Conservation (phyloP, 179 eudicot genomes). For the Spinacia oleracea region DNA sequence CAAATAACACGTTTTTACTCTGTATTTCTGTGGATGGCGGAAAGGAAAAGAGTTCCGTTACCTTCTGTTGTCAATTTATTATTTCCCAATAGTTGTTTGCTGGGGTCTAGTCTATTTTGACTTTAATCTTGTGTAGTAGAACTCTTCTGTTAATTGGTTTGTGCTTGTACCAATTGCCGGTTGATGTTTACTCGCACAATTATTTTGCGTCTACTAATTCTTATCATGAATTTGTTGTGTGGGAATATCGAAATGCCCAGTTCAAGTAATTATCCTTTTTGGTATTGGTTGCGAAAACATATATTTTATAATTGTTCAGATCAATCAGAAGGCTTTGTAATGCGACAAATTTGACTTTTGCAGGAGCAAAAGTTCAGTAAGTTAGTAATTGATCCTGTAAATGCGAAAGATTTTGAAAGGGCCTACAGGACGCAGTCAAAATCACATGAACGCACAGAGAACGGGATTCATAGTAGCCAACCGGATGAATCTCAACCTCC, state of each 20-base stretch:
- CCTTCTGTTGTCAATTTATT: not conserved
- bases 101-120: not conserved
- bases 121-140: not conserved
- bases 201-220: not conserved
- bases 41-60: not conserved
- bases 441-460: conserved; percentile 51
- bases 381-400: conserved; percentile 66
- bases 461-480: conserved; percentile 37
- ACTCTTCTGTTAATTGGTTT: not conserved
- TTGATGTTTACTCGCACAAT: not conserved
- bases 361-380: conserved; percentile 80
- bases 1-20: not conserved
- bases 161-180: not conserved
- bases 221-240: not conserved
- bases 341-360: conserved; percentile 2
- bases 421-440: conserved; percentile 57
- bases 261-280: not conserved
- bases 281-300: not conserved
- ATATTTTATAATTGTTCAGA: not conserved
- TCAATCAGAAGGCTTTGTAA: too few species aligned
- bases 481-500: conserved; percentile 41
- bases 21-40: not conserved
- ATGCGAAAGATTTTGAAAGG: conserved; percentile 80
- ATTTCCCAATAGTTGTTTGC: not conserved
- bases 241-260: not conserved